phyloP scores from a whole-genome alignment of 352 stramenopile species.

The Phytophthora ramorum region DNA sequence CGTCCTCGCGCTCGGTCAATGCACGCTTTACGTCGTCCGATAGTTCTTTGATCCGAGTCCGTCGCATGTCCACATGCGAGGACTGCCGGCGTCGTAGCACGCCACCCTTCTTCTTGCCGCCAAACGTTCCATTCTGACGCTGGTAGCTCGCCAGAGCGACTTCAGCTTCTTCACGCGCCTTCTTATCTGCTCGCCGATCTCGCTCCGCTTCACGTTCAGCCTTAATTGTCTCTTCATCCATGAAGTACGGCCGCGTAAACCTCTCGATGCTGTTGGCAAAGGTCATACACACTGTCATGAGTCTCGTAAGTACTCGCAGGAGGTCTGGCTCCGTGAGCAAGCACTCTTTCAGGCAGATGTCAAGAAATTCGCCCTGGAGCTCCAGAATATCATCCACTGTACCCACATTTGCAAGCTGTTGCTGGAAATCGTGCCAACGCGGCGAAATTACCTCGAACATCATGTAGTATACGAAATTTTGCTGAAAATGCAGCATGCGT shows the following conservation, averaged over 20 bases:
- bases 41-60: conserved; percentile 81
- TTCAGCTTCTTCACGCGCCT: conserved; percentile 78
- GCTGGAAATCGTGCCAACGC: conserved; percentile 92
- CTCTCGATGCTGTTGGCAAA: conserved; percentile 96
- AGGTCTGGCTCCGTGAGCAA: conserved; percentile 97
- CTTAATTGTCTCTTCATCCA: conserved; percentile 90
- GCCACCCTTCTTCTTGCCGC: conserved; percentile 62
- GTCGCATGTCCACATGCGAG: conserved; percentile 81
- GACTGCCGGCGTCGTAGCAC: conserved; percentile 69
- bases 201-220: conserved; percentile 78
- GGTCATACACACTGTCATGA: conserved; percentile 97
- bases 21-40: conserved; percentile 81
- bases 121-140: conserved; percentile 45
- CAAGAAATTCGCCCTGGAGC: conserved; percentile 95
- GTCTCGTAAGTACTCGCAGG: conserved; percentile 93
- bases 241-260: conserved; percentile 85
- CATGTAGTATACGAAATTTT: conserved; percentile 99
- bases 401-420: conserved; percentile 70
- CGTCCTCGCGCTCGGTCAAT: conserved; percentile 69
- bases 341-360: conserved; percentile 97
- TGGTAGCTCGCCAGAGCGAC: conserved; percentile 73
- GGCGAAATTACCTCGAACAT: conserved; percentile 97
- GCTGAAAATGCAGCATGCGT: conserved; percentile 99
- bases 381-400: conserved; percentile 96
- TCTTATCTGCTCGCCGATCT: conserved; percentile 83